Conservation (phyloP, 768 basidiomycete genomes). For the Daedaleopsis nitida region DNA sequence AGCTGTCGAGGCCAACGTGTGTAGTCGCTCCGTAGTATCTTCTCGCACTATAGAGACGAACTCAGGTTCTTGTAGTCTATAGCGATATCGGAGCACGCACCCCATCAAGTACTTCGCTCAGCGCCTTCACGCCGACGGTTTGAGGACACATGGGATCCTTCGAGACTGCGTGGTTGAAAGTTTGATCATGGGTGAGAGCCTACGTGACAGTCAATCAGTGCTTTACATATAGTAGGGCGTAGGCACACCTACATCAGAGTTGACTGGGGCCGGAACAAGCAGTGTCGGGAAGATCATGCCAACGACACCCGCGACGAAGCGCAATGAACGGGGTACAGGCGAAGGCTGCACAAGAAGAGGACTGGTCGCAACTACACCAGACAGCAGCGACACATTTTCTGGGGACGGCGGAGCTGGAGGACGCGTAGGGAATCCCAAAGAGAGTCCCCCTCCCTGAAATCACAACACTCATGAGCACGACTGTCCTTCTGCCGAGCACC, state of each 20-base stretch:
- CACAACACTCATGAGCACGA: not conserved
- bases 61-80: no score
- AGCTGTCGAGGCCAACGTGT: no score
- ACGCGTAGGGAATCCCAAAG: conserved; percentile 56
- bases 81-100: no score
- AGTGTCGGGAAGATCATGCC: not conserved
- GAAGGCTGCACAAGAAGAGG: conserved; percentile 63
- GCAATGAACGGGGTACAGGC: conserved; percentile 52
- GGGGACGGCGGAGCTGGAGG: conserved; percentile 31
- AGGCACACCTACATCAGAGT: not conserved
- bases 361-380: conserved; percentile 64
- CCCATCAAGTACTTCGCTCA: no score
- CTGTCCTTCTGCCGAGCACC: no score
- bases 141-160: no score
- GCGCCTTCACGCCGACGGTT: no score
- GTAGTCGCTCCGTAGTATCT: no score
- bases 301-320: conserved; percentile 26
- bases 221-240: not conserved
- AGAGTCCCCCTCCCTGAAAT: conserved; percentile 47
- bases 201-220: no score
- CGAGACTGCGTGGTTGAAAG: no score
- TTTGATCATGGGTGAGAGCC: no score
- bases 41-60: no score
- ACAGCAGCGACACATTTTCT: conserved; percentile 42
- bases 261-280: conserved; percentile 10